Percentiles rank a stretch among this genome's conserved stretches.
These are phyloP conservation scores for Sarcomyxa edulis DNA, from an alignment of 768 basidiomycete species.

Conservation along the genomic window DNA sequence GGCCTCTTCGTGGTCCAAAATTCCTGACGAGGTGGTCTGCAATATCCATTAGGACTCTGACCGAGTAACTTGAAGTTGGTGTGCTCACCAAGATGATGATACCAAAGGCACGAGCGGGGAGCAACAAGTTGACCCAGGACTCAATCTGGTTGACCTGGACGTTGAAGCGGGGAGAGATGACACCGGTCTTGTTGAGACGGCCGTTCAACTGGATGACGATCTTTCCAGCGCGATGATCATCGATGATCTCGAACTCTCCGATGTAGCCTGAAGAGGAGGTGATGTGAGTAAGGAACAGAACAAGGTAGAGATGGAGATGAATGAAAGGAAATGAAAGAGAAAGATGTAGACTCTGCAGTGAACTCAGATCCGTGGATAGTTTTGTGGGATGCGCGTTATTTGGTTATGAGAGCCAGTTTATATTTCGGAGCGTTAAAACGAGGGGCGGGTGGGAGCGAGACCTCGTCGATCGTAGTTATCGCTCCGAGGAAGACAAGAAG, in stretches of 20 bases:
- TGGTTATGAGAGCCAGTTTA: conserved; percentile 52
- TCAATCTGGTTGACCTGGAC: conserved; percentile 91
- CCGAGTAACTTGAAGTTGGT: too few species aligned
- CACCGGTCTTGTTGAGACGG: conserved; percentile 98
- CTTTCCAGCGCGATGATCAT: conserved; percentile 98
- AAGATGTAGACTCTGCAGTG: conserved; percentile 50
- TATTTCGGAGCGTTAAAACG: conserved; percentile 87
- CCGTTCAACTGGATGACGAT: conserved; percentile 98
- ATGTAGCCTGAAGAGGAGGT: conserved; percentile 71
- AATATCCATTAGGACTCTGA: too few species aligned
- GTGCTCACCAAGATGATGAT: conserved; percentile 89
- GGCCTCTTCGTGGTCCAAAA: conserved; percentile 98
- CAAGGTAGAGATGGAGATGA: conserved; percentile 8
- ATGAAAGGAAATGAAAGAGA: conserved; percentile 9
- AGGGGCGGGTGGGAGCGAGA: conserved; percentile 52
- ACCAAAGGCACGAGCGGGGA: conserved; percentile 95
- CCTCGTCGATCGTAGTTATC: conserved; percentile 84
- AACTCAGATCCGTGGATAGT: conserved; percentile 38
- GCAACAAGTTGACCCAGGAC: conserved; percentile 93
- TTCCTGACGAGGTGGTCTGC: conserved; percentile 95
- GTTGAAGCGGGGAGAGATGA: conserved; percentile 99
- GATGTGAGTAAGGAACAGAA: conserved; percentile 10
- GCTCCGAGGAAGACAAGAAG: conserved; percentile 43
- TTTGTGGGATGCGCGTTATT: conserved; percentile 42
- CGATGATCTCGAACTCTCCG: conserved; percentile 97